A percentile compares a stretch with the other conserved stretches of the same genome.
Conservation (phyloP, 768 basidiomycete genomes). For the Lentinula aciculospora region DNA sequence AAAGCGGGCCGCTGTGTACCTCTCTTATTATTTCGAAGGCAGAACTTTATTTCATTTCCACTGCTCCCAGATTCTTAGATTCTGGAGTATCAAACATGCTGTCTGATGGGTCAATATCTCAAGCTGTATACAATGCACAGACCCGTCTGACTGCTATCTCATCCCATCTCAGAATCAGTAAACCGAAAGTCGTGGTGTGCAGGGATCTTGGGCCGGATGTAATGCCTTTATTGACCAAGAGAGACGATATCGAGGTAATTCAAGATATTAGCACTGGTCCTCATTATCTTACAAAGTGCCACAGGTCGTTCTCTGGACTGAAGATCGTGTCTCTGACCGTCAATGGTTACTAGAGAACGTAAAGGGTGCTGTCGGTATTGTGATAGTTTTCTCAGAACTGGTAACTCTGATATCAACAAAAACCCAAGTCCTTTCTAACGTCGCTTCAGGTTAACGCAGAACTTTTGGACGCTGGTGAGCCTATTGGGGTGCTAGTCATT, state of each 20-base stretch:
- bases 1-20: not conserved
- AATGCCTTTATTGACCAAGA: conserved; percentile 49
- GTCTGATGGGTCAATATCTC: conserved; percentile 17
- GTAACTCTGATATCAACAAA: conserved; percentile 26
- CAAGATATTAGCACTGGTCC: not conserved
- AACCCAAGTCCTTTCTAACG: not conserved
- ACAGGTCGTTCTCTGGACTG: conserved; percentile 37
- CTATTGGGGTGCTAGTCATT: not conserved
- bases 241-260: conserved; percentile 48
- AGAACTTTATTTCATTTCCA: too few relatives aligned
- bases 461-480: conserved; percentile 52
- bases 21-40: not conserved
- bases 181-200: conserved; percentile 47
- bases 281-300: not conserved
- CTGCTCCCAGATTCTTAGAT: too few relatives aligned
- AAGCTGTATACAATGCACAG: conserved; percentile 1
- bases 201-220: conserved; percentile 59
- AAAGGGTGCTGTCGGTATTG: conserved; percentile 54
- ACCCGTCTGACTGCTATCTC: conserved; percentile 20
- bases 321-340: conserved; percentile 52
- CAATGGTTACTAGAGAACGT: conserved; percentile 73
- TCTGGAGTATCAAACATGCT: not conserved
- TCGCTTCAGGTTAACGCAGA: conserved; percentile 61
- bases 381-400: conserved; percentile 69
- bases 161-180: conserved; percentile 13